A percentile compares a stretch with the other conserved stretches of the same genome.
phyloP scores from a whole-genome alignment of 1,139 yeast species.

The Pneumocystis canis region DNA sequence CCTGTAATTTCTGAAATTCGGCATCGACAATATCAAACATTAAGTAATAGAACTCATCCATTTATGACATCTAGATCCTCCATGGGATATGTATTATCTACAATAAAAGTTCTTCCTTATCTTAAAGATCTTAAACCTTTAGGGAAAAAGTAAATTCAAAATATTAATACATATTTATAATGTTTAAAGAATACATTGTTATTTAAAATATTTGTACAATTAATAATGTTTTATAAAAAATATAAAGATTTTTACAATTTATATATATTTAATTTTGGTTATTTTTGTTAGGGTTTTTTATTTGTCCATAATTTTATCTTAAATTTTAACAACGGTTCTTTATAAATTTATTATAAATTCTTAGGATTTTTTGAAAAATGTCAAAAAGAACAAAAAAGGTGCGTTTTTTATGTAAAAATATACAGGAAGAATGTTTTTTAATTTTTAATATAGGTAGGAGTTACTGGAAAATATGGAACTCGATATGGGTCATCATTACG shows the following conservation, averaged over 20 bases:
- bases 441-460: neutral
- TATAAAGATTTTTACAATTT: neutral
- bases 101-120: conserved; percentile 60
- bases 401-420: neutral
- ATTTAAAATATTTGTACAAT: no score
- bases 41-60: conserved; percentile 91
- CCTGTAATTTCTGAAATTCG: conserved; percentile 73
- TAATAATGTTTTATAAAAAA: neutral
- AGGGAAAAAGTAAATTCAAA: neutral
- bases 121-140: neutral
- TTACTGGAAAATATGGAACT: conserved; percentile 6
- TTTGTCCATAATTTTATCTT: neutral
- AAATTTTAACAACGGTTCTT: no score
- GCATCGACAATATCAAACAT: conserved; percentile 77
- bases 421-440: neutral
- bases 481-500: conserved; percentile 79
- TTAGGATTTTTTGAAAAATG: neutral
- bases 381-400: neutral
- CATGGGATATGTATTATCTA: conserved; percentile 78
- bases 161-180: neutral
- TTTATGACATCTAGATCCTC: conserved; percentile 85
- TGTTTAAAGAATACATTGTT: neutral
- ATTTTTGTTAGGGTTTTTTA: neutral
- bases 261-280: neutral
- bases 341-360: no score